phyloP scores from a whole-genome alignment of 2,329 filamentous ascomycete species.

The Penicillium sp. region DNA sequence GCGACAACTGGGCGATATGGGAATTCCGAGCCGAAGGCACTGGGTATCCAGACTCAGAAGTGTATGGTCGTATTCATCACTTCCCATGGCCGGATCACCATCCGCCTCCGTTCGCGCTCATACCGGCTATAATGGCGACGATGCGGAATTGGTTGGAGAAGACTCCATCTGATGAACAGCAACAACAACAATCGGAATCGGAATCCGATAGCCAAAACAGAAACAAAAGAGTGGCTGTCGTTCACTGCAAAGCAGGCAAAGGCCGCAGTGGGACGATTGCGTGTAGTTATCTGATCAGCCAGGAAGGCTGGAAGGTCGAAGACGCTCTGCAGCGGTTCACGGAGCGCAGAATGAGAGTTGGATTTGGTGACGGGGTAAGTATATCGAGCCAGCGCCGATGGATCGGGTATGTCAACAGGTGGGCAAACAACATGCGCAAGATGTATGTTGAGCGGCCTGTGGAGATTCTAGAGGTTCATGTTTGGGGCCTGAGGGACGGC shows the following conservation, averaged over 20 bases:
- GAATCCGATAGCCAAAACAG: conserved; percentile 20
- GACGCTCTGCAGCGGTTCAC: conserved; percentile 69
- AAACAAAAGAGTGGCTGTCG: conserved; percentile 68
- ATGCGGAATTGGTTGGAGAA: conserved; percentile 80
- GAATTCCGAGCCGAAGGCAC: conserved; percentile 97
- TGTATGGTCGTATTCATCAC: conserved; percentile 80
- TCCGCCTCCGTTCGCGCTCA: conserved; percentile 83
- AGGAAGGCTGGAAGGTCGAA: conserved; percentile 67
- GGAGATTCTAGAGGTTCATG: conserved; percentile 82
- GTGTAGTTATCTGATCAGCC: conserved; percentile 84
- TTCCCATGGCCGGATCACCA: conserved; percentile 98
- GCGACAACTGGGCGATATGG: conserved; percentile 87
- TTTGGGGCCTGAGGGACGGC: conserved; percentile 82
- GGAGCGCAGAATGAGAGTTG: conserved; percentile 78
- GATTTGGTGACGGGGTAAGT: conserved; percentile 83
- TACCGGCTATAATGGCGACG: conserved; percentile 83
- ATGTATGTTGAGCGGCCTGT: conserved; percentile 76
- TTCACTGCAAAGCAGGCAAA: conserved; percentile 97
- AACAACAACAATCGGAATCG: background rate
- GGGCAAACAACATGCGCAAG: conserved; percentile 68
- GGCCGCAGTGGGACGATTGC: conserved; percentile 84
- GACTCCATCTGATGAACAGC: conserved; percentile 17
- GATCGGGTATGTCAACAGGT: conserved; percentile 82
- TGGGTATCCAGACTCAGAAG: conserved; percentile 86
- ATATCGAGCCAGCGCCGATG: conserved; percentile 90